These are phyloP conservation scores for Dactylis glomerata DNA, from an alignment of 176 grass and related monocot species.

Conservation along the genomic window DNA sequence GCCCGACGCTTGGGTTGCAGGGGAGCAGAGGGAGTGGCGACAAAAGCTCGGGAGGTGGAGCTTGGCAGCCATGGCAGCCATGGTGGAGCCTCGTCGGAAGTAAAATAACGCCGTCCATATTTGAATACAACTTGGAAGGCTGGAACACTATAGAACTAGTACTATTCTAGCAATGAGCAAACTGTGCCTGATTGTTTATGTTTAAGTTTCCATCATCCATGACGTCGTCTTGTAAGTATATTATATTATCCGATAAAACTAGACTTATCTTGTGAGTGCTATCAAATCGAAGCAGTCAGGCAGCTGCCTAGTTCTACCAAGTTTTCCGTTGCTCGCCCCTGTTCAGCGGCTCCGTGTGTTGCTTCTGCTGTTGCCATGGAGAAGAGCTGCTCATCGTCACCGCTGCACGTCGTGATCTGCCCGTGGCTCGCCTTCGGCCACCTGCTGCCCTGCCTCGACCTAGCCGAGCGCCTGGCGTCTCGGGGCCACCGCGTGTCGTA, in stretches of 20 bases:
- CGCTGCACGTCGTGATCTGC: background rate
- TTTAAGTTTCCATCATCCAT: background rate
- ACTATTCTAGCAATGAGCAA: background rate
- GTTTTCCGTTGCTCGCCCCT: background rate
- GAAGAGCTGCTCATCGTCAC: background rate
- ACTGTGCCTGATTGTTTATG: background rate
- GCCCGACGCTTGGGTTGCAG: too few relatives aligned
- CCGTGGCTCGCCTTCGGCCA: constrained; percentile 9
- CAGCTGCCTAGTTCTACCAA: background rate
- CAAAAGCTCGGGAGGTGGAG: too few relatives aligned
- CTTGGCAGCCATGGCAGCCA: too few relatives aligned
- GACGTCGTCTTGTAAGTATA: background rate
- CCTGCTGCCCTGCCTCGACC: background rate
- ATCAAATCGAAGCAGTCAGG: background rate
- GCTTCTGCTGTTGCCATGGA: background rate
- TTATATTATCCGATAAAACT: background rate
- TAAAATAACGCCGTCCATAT: too few relatives aligned
- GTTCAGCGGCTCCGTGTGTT: background rate
- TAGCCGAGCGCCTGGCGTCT: too few relatives aligned
- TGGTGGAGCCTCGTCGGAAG: too few relatives aligned
- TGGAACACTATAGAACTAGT: background rate
- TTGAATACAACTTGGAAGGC: background rate
- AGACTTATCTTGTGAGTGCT: too few relatives aligned
- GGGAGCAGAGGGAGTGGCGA: too few relatives aligned
- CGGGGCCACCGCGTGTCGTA: too few relatives aligned